These are phyloP conservation scores for Helianthus annuus DNA, from an alignment of 129 eudicot species.

Conservation along the genomic window DNA sequence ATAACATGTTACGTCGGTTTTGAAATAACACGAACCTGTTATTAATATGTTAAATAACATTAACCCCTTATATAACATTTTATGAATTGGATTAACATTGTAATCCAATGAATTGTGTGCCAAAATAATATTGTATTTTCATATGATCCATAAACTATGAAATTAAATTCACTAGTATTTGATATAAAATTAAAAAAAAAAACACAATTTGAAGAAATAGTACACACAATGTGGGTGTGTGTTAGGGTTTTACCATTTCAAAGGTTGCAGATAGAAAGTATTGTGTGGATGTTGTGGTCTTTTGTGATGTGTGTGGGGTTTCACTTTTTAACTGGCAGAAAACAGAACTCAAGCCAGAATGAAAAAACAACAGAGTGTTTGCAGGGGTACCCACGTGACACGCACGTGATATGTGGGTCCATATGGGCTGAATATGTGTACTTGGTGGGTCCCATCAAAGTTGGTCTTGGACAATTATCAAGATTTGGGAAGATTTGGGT, in stretches of 20 bases:
- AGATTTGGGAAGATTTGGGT: constrained; percentile 43
- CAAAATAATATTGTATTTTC: no score
- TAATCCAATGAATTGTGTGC: background rate
- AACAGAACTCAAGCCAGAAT: constrained; percentile 46
- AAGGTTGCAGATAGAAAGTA: constrained; percentile 50
- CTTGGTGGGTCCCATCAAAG: constrained; percentile 41
- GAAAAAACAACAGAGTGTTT: constrained; percentile 30
- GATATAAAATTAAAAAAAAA: constrained; percentile 11
- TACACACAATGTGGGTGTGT: constrained; percentile 33
- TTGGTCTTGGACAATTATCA: constrained; percentile 41
- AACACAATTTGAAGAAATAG: constrained; percentile 22
- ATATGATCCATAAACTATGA: background rate
- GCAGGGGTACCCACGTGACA: constrained; percentile 48
- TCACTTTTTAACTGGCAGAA: constrained; percentile 43
- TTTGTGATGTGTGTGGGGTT: constrained; percentile 45
- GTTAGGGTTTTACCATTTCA: constrained; percentile 42
- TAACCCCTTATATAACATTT: no score
- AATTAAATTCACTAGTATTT: background rate
- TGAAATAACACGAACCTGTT: no score
- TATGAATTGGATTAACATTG: background rate
- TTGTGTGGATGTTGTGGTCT: constrained; percentile 46
- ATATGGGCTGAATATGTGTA: constrained; percentile 30
- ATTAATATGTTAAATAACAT: no score
- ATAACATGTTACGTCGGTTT: no score
- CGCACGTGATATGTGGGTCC: constrained; percentile 45